These are phyloP conservation scores for Pseudogymnoascus sp. DNA, from an alignment of 2,329 filamentous ascomycete genomes.

Conservation along the genomic window DNA sequence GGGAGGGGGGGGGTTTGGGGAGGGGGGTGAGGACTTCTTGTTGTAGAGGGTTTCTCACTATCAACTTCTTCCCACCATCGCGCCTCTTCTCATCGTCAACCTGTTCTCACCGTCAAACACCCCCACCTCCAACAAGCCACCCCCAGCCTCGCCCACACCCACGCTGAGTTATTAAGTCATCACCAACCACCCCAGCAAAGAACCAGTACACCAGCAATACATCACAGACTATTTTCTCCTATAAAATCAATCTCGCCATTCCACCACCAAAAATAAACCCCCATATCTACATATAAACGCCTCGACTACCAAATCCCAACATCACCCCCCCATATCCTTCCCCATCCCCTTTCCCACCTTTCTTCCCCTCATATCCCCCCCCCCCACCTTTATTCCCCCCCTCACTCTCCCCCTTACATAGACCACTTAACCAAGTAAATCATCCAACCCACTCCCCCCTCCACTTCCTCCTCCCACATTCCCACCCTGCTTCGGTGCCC, in stretches of 20 bases:
- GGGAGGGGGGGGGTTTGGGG: too few relatives aligned
- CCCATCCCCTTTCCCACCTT: background rate
- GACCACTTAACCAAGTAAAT: conserved; percentile 36
- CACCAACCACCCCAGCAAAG: too few relatives aligned
- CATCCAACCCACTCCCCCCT: conserved; percentile 31
- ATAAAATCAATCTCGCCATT: background rate
- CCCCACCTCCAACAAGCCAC: background rate
- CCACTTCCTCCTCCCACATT: conserved; percentile 16
- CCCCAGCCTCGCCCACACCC: too few relatives aligned
- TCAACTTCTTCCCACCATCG: too few relatives aligned
- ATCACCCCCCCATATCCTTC: background rate
- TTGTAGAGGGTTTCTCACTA: too few relatives aligned
- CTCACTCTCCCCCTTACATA: background rate
- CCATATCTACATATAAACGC: background rate
- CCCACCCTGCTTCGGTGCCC: conserved; percentile 34
- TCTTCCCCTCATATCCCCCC: too few relatives aligned
- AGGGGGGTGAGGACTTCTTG: too few relatives aligned
- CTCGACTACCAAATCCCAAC: background rate
- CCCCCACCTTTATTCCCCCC: too few relatives aligned
- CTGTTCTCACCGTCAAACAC: too few relatives aligned
- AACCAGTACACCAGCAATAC: background rate
- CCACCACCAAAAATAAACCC: background rate
- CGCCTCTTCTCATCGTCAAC: background rate
- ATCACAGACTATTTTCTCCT: background rate
- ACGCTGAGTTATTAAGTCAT: too few relatives aligned